Evolutionary conservation across 2,329 filamentous ascomycete genomes (phyloP).

Genomic region (Chrysoporthe austroafricana): DNA sequence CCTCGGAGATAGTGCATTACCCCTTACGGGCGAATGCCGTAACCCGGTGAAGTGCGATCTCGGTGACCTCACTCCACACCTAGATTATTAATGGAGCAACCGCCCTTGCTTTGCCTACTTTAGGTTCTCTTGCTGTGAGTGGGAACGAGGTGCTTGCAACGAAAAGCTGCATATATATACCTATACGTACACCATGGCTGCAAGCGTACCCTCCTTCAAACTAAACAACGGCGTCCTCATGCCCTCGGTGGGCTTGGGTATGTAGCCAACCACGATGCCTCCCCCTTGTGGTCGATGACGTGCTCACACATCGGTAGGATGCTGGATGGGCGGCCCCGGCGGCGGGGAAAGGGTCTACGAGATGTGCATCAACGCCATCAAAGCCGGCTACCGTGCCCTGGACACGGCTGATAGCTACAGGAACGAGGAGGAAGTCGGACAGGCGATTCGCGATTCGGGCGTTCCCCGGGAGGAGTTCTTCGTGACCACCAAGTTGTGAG

Average conservation of each 20-base stretch:
- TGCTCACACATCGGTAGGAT: constrained; percentile 6
- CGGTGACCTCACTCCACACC: not conserved
- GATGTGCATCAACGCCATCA: constrained; percentile 36
- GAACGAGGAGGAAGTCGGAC: constrained; percentile 37
- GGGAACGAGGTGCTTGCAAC: too few relatives aligned
- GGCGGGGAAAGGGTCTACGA: constrained; percentile 20
- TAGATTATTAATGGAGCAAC: not conserved
- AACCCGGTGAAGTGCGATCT: not conserved
- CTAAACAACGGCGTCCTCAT: constrained; percentile 25
- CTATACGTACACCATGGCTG: constrained; percentile 14
- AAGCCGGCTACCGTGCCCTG: constrained; percentile 38
- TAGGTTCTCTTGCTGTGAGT: not conserved
- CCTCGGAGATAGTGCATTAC: too few relatives aligned
- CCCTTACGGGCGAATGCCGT: too few relatives aligned
- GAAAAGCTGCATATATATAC: not conserved
- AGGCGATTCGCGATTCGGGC: constrained; percentile 38
- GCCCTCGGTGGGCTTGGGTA: constrained; percentile 27
- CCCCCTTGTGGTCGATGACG: not conserved
- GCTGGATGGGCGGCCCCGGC: constrained; percentile 23
- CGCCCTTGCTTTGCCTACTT: not conserved
- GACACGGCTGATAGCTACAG: constrained; percentile 37
- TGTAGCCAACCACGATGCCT: not conserved
- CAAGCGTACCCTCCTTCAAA: constrained; percentile 20
- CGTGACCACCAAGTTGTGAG: constrained; percentile 39
- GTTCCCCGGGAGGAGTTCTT: constrained; percentile 41